phyloP scores from a whole-genome alignment of 441 rosid genomes.

The Bruguiera hainesii region DNA sequence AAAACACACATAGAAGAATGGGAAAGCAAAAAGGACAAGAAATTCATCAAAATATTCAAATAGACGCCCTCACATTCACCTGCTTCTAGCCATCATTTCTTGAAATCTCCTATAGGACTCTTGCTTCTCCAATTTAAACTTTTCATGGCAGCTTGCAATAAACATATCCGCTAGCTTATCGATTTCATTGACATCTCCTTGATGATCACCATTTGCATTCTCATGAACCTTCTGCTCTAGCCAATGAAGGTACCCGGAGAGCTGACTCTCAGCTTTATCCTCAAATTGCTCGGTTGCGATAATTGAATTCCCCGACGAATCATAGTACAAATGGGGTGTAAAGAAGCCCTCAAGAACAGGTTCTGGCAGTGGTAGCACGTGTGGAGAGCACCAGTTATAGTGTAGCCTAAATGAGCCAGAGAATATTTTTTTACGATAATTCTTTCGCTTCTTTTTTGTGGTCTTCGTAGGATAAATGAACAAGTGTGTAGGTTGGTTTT shows the following conservation, averaged over 20 bases:
- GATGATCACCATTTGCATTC: conserved; percentile 1
- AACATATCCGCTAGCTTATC: conserved; percentile 78
- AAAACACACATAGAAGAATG: conserved; percentile 28
- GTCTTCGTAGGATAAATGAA: conserved; percentile 30
- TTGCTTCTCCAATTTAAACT: conserved; percentile 85
- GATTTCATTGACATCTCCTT: conserved; percentile 43
- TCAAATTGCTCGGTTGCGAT: conserved; percentile 25
- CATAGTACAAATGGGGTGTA: conserved; percentile 39
- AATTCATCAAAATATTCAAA: neutral
- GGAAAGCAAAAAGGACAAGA: conserved; percentile 23
- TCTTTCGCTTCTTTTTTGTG: conserved; percentile 28
- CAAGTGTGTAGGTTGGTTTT: conserved; percentile 38
- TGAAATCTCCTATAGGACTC: conserved; percentile 87
- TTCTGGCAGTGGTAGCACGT: conserved; percentile 56
- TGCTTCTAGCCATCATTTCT: conserved; percentile 67
- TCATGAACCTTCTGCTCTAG: conserved; percentile 50
- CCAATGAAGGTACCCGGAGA: conserved; percentile 65
- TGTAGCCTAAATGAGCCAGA: conserved; percentile 84
- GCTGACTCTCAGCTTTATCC: conserved; percentile 34
- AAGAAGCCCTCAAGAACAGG: conserved; percentile 44
- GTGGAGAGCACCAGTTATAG: conserved; percentile 92
- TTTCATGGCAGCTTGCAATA: conserved; percentile 73
- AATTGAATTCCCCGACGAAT: conserved; percentile 48
- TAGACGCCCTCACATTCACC: conserved; percentile 25
- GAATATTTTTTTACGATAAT: conserved; percentile 33